These are phyloP conservation scores for Lactarius sanguifluus DNA, from an alignment of 768 basidiomycete genomes.

Conservation along the genomic window DNA sequence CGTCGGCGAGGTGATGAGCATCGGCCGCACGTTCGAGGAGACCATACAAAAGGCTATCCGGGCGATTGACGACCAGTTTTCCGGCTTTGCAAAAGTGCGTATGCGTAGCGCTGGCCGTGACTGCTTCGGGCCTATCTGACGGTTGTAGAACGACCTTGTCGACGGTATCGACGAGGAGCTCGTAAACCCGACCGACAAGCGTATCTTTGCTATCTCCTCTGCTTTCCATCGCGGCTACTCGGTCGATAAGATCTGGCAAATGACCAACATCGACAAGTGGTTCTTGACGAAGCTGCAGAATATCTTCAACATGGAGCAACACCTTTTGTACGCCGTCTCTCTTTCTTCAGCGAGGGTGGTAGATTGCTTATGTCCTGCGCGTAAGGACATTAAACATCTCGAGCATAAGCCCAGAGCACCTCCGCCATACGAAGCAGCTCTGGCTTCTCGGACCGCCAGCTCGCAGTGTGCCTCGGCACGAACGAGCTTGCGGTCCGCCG, in stretches of 20 bases:
- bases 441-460: constrained; percentile 93
- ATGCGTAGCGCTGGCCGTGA: constrained; percentile 12
- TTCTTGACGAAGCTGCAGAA: constrained; percentile 88
- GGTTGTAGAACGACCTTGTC: constrained; percentile 74
- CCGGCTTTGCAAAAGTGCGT: constrained; percentile 83
- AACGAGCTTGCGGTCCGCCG: constrained; percentile 93
- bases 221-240: constrained; percentile 92
- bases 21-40: constrained; percentile 97
- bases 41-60: constrained; percentile 98
- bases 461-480: constrained; percentile 79
- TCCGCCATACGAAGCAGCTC: constrained; percentile 88
- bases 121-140: neutral
- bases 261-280: constrained; percentile 99
- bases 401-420: constrained; percentile 56
- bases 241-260: constrained; percentile 94
- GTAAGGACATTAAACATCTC: constrained; percentile 62
- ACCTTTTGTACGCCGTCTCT: constrained; percentile 58
- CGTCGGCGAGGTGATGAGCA: constrained; percentile 99
- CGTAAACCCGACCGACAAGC: constrained; percentile 92
- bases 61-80: constrained; percentile 93
- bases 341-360: neutral
- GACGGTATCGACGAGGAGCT: constrained; percentile 94
- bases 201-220: constrained; percentile 93
- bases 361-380: constrained; percentile 9
- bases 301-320: constrained; percentile 79